Evolutionary conservation across 768 basidiomycete genomes (phyloP), one percentile per base, ranked within the genome.

Genomic region (Coprinellus aureogranulatus): DNA sequence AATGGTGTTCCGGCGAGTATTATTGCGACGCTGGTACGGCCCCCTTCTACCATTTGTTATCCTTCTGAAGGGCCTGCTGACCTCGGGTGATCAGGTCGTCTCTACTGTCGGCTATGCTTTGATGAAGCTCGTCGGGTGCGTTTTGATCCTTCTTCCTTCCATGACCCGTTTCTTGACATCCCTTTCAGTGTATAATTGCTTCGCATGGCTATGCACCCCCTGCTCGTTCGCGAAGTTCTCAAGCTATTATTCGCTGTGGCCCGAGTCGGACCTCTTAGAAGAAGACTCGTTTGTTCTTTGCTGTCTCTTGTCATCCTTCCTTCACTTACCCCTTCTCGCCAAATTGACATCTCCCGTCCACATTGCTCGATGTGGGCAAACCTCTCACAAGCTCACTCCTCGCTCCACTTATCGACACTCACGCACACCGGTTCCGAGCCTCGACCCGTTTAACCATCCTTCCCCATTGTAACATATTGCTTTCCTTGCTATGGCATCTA

Each of bases 1-100:
- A 94, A 93, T 62, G 94, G 95, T 45, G 85, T 98, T 18, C 95
- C 94, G 0, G 92, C 95, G n/a, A 94, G 92, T 61, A 78, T 97
- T 55, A 85, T 98, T 44, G 90, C 96, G 14, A 86, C 89, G 0
- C 66, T 89, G 63, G 93, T 96, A 64, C 62, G 84, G 70, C 41
- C 37, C 54, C 37, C 61, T 45, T 51, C 31, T 28, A 54, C 34
- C 61, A 44, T 44, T 50, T 31, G 28, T 51, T 53, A 23, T 59
- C 23, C 12, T 34, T 25, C 53, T 25, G 20, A 22, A 55, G 47
- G 51, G 46, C 34, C 34, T 63, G 34, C 55, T 64, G 31, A 49
- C 53, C 56, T 37, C 45, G 53, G 26, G 42, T 48, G 25, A 37
- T 20, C 61, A 93, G 90, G 87, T 93, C 48, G 89, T 95, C 44